These are phyloP conservation scores for Epichloe amarillans DNA, from an alignment of 2,329 filamentous ascomycete species.

Conservation along the genomic window DNA sequence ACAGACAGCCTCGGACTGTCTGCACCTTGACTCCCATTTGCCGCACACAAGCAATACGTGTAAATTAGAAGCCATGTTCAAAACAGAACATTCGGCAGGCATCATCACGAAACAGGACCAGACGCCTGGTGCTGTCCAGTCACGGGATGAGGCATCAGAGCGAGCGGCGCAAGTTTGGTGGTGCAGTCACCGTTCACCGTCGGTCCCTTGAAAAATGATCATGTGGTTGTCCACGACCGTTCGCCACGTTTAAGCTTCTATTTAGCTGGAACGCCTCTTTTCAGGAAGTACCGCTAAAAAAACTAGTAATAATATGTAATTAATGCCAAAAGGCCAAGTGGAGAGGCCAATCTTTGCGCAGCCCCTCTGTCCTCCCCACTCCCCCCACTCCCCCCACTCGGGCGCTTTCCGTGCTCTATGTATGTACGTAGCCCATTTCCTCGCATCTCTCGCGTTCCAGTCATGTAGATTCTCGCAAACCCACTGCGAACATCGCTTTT, in stretches of 20 bases:
- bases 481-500: neutral
- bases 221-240: conserved; percentile 5
- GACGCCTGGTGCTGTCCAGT: too few relatives aligned
- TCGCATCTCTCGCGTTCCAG: neutral
- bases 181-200: too few relatives aligned
- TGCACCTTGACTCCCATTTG: neutral
- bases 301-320: too few relatives aligned
- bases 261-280: conserved; percentile 3
- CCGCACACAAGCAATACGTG: neutral
- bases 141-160: too few relatives aligned
- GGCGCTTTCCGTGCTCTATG: neutral
- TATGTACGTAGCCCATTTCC: neutral
- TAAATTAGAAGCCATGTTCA: neutral
- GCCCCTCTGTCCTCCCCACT: neutral
- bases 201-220: neutral
- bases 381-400: neutral
- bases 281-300: too few relatives aligned
- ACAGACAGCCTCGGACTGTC: neutral
- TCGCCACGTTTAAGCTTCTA: conserved; percentile 6
- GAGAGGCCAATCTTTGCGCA: neutral
- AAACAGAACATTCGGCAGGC: too few relatives aligned
- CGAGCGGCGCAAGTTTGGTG: too few relatives aligned
- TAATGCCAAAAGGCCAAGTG: too few relatives aligned
- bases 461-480: neutral
- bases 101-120: too few relatives aligned